Base-by-base conservation (phyloP, 768 basidiomycete genomes). In the Leccinum incarnatum region DNA sequence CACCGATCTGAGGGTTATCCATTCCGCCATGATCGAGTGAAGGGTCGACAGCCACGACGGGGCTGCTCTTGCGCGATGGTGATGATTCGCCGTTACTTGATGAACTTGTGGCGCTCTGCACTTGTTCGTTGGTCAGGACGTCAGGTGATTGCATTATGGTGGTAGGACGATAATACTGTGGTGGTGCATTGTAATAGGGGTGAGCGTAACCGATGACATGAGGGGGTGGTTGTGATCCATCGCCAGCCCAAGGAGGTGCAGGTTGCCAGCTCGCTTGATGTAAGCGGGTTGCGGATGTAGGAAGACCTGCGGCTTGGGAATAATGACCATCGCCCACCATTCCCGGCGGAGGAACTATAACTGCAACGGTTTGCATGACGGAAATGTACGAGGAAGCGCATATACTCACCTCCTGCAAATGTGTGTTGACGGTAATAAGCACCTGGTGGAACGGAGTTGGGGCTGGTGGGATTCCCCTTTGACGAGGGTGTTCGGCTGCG, bases 361-460 rank as follows among this genome's bases (percentile, higher is more conserved):
- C 81, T 81, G 14, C 2, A 34, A 12, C 59, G 23, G 62, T 34
- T 61, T 53, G 34, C 49, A 53, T 62, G 49, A 67, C 36, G 4
- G 10, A 42, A 36, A 12, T 34, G 4, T 14, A 25, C 3, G 7
- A 49, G 4, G 54, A 53, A 50, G 56, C 15, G 42, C 55, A 67
- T 49, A 53, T n/a, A 62, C 71, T 50, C 60, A 73, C 71, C 66
- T 77, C 83, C 76, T 52, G 77, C 67, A 19, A 74, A 79, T 53
- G 85, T 86, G 61, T 88, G 87, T 66, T 81, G 82, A 36, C 85
- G 82, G 67, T 89, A 89, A 69, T 89, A 87, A n/a, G 73, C 71
- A 1, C 68, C 63, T 10, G 74, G 74, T 50, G 66, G 75, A 4
- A 78, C 76, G 32, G 74, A 64, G 17, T 65, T 57, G 19, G 75